Conservation (phyloP, 163 green algal genomes). For the Scenedesmus sp. region DNA sequence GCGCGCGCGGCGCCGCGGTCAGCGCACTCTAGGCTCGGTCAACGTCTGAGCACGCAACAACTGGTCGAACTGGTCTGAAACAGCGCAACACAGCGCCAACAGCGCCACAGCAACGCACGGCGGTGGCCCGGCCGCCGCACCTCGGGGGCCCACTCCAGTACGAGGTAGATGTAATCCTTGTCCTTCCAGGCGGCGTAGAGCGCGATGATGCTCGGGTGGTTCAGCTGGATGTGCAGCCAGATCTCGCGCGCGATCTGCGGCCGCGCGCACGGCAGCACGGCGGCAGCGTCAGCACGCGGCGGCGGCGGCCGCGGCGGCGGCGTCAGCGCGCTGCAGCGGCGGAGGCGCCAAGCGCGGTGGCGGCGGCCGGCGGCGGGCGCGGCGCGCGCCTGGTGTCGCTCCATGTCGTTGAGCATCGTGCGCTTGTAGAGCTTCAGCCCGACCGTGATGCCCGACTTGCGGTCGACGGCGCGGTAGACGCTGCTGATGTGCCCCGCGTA, state of each 20-base stretch:
- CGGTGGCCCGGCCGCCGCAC: too few relatives aligned
- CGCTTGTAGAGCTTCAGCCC: conserved; percentile 69
- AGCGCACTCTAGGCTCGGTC: too few relatives aligned
- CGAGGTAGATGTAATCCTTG: conserved; percentile 66
- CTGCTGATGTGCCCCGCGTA: conserved; percentile 68
- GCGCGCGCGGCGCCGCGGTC: too few relatives aligned
- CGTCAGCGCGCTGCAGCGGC: too few relatives aligned
- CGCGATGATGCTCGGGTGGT: conserved; percentile 66
- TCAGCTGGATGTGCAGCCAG: conserved; percentile 65
- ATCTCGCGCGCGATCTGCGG: conserved; percentile 73
- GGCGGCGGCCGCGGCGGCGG: too few relatives aligned
- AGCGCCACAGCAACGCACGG: too few relatives aligned
- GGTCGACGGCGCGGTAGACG: conserved; percentile 61
- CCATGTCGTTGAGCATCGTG: conserved; percentile 61
- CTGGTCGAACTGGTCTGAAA: too few relatives aligned
- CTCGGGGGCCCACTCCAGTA: conserved; percentile 69
- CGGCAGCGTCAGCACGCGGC: too few relatives aligned
- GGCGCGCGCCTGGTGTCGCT: conserved; percentile 70
- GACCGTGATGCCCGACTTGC: conserved; percentile 60
- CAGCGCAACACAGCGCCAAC: neutral
- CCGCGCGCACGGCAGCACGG: too few relatives aligned
- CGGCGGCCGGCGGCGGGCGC: too few relatives aligned
- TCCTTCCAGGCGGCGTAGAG: conserved; percentile 75
- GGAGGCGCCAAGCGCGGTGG: too few relatives aligned
- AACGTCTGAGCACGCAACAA: too few relatives aligned